Percentiles rank a stretch among this genome's conserved stretches.
phyloP scores from a whole-genome alignment of 192 early-diverging fungal genomes.

The Geranomyces variabilis region DNA sequence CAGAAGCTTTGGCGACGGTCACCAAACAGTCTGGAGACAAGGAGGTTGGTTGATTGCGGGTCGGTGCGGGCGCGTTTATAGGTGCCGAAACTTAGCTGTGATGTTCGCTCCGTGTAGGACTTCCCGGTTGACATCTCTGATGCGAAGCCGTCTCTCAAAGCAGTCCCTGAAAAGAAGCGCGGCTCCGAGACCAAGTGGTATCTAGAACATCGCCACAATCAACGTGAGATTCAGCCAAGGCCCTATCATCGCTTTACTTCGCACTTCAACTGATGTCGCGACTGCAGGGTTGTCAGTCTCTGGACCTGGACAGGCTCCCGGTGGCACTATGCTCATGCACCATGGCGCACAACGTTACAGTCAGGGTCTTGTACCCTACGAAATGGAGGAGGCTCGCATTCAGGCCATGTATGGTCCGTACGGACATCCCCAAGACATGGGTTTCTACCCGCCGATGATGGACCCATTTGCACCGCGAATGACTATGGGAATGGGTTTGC shows the following conservation, averaged over 20 bases:
- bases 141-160: constrained; percentile 13
- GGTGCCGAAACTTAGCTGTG: not conserved
- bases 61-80: not conserved
- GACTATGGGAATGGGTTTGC: too few relatives aligned
- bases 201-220: not conserved
- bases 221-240: too few relatives aligned
- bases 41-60: constrained; percentile 24
- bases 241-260: too few relatives aligned
- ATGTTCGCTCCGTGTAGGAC: constrained; percentile 6
- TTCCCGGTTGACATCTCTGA: constrained; percentile 29
- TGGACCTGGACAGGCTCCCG: not conserved
- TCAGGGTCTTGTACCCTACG: not conserved
- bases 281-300: too few relatives aligned
- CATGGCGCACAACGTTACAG: constrained; percentile 1
- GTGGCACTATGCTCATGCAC: constrained; percentile 1
- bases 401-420: not conserved
- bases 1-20: constrained; percentile 34
- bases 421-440: not conserved
- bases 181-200: constrained; percentile 3
- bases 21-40: constrained; percentile 16
- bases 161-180: constrained; percentile 9
- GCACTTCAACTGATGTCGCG: too few relatives aligned
- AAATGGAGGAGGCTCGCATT: not conserved
- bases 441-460: not conserved
- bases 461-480: too few relatives aligned